phyloP scores from a whole-genome alignment of 768 basidiomycete genomes.

The Termitomyces sp. region DNA sequence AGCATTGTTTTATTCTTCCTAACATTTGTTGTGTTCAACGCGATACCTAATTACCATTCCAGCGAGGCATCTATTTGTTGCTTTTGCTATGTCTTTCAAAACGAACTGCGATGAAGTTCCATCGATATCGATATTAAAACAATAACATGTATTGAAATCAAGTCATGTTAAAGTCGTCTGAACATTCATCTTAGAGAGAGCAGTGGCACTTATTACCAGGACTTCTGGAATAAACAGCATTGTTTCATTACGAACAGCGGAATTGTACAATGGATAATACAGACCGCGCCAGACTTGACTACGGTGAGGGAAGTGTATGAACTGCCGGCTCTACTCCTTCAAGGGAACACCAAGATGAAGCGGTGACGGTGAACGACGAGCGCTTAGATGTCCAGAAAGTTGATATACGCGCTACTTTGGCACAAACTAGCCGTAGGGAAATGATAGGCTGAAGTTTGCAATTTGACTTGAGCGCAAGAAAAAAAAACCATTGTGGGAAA shows the following conservation, averaged over 20 bases:
- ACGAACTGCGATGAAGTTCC: neutral
- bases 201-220: neutral
- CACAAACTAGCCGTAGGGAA: constrained; percentile 31
- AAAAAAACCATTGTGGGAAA: constrained; percentile 6
- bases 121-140: neutral
- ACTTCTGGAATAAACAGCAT: neutral
- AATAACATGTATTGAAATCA: neutral
- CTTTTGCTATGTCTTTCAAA: neutral
- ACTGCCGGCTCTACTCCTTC: constrained; percentile 35
- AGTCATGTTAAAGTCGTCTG: neutral
- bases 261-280: neutral
- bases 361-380: constrained; percentile 20
- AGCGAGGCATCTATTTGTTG: neutral
- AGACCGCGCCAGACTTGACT: neutral
- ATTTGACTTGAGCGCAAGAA: constrained; percentile 43
- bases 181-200: neutral
- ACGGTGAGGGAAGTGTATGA: constrained; percentile 18
- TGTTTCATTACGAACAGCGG: neutral
- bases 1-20: neutral
- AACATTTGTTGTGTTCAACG: neutral
- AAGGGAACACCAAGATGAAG: constrained; percentile 19
- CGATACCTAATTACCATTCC: neutral
- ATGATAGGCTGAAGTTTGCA: constrained; percentile 25
- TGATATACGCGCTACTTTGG: constrained; percentile 37
- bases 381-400: constrained; percentile 30